These are phyloP conservation scores for Emiliania huxleyi DNA, from an alignment of 78 protist genomes.

Conservation along the genomic window DNA sequence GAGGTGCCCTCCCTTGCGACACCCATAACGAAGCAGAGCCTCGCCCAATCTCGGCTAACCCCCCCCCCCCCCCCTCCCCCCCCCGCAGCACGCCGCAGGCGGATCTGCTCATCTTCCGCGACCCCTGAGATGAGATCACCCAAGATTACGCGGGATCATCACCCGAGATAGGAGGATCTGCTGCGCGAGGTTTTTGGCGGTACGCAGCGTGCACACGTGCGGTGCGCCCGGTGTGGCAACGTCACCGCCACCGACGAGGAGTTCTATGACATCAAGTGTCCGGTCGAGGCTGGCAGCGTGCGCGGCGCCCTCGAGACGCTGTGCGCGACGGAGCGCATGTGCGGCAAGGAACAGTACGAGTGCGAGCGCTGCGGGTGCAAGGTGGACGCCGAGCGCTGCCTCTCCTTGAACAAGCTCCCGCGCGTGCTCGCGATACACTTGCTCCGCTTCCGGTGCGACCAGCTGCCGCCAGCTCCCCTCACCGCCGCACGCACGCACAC, in stretches of 20 bases:
- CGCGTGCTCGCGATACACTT: slow-evolving; percentile 62
- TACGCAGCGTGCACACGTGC: background rate
- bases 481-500: too few relatives aligned
- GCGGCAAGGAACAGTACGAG: background rate
- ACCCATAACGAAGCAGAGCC: too few relatives aligned
- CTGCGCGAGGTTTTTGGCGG: background rate
- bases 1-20: too few relatives aligned
- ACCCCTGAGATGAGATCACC: too few relatives aligned
- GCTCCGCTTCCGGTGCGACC: slow-evolving; percentile 46
- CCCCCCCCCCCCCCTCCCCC: too few relatives aligned
- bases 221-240: background rate
- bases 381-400: slow-evolving; percentile 42
- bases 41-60: too few relatives aligned
- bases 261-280: background rate
- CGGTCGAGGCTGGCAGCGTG: too few relatives aligned
- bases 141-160: too few relatives aligned
- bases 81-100: background rate
- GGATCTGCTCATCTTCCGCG: too few relatives aligned
- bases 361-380: background rate
- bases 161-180: too few relatives aligned
- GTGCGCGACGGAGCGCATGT: background rate
- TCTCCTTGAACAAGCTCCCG: slow-evolving; percentile 44
- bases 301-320: slow-evolving; percentile 11
- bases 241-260: background rate
- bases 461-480: too few relatives aligned